phyloP scores from a whole-genome alignment of 2,329 filamentous ascomycete species.

The Monilinia laxa region DNA sequence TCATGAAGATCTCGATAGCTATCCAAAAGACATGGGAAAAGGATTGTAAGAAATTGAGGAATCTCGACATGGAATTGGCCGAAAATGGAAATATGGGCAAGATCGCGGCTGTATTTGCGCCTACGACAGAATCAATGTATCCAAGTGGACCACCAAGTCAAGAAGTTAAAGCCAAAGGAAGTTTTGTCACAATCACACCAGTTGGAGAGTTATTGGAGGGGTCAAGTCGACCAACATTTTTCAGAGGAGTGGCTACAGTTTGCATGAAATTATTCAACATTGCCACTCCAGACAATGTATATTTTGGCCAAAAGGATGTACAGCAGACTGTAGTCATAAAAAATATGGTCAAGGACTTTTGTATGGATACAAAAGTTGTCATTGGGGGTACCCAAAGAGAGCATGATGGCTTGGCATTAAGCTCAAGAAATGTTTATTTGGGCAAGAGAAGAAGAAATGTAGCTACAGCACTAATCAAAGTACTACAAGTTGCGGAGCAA shows the following conservation, averaged over 20 bases:
- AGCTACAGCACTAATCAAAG: conserved; percentile 69
- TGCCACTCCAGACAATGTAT: conserved; percentile 72
- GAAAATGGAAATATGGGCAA: conserved; percentile 59
- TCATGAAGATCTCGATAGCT: conserved; percentile 82
- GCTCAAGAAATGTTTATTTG: conserved; percentile 91
- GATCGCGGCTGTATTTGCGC: conserved; percentile 82
- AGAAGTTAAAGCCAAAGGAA: conserved; percentile 74
- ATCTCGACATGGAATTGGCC: conserved; percentile 72
- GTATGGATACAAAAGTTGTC: conserved; percentile 71
- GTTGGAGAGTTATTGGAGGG: conserved; percentile 81
- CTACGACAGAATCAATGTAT: conserved; percentile 82
- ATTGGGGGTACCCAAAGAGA: conserved; percentile 76
- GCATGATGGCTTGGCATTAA: conserved; percentile 80
- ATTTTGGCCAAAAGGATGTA: conserved; percentile 97
- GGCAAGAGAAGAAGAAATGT: conserved; percentile 70
- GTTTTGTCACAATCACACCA: conserved; percentile 89
- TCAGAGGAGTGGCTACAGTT: conserved; percentile 91
- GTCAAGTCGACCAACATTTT: conserved; percentile 84
- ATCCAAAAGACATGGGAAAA: conserved; percentile 86
- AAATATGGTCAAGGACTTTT: conserved; percentile 84
- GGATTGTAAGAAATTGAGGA: conserved; percentile 66
- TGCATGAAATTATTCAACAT: conserved; percentile 94
- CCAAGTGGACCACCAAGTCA: conserved; percentile 69
- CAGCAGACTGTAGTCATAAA: conserved; percentile 92
- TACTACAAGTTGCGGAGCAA: conserved; percentile 68